Percentiles rank a stretch among this genome's conserved stretches.
These are phyloP conservation scores for Globisporangium cederbergense DNA, from an alignment of 352 stramenopile species.

Conservation along the genomic window DNA sequence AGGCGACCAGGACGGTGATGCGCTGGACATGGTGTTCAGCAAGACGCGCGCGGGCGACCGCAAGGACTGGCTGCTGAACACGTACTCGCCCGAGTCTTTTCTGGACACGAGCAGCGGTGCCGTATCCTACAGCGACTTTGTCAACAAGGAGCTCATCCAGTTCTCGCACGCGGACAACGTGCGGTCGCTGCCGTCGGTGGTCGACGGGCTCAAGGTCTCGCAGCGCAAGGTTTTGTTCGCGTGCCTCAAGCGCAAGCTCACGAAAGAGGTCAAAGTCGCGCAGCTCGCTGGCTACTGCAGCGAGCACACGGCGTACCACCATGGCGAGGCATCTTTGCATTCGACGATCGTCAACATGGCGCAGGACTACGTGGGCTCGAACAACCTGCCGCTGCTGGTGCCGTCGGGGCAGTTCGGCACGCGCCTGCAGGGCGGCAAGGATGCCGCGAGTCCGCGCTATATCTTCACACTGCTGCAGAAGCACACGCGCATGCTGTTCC, in stretches of 20 bases:
- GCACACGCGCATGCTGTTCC: slow-evolving; percentile 96
- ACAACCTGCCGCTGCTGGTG: slow-evolving; percentile 98
- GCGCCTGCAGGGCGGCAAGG: slow-evolving; percentile 97
- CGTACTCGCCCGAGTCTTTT: slow-evolving; percentile 87
- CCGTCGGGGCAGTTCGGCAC: slow-evolving; percentile 99
- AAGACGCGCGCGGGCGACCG: slow-evolving; percentile 96
- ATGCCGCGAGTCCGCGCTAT: slow-evolving; percentile 96
- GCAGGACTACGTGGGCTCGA: slow-evolving; percentile 97
- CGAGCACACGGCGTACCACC: slow-evolving; percentile 98
- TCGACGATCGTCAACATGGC: slow-evolving; percentile 99
- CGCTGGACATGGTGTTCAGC: slow-evolving; percentile 99
- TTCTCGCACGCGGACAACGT: slow-evolving; percentile 97
- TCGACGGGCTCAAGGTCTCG: slow-evolving; percentile 98
- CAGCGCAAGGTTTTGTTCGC: slow-evolving; percentile 97
- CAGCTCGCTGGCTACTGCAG: slow-evolving; percentile 98
- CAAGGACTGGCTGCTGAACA: slow-evolving; percentile 94
- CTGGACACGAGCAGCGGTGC: slow-evolving; percentile 90
- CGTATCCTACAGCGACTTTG: slow-evolving; percentile 95
- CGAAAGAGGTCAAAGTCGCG: slow-evolving; percentile 99
- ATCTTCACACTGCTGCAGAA: slow-evolving; percentile 98
- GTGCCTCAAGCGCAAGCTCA: slow-evolving; percentile 98
- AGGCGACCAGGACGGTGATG: slow-evolving; percentile 76
- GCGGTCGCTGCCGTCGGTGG: slow-evolving; percentile 93
- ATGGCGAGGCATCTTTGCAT: slow-evolving; percentile 97
- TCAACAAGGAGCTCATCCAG: slow-evolving; percentile 99